Evolutionary conservation across 192 early-diverging fungal genomes (phyloP).

Genomic region (Coemansia sp.): DNA sequence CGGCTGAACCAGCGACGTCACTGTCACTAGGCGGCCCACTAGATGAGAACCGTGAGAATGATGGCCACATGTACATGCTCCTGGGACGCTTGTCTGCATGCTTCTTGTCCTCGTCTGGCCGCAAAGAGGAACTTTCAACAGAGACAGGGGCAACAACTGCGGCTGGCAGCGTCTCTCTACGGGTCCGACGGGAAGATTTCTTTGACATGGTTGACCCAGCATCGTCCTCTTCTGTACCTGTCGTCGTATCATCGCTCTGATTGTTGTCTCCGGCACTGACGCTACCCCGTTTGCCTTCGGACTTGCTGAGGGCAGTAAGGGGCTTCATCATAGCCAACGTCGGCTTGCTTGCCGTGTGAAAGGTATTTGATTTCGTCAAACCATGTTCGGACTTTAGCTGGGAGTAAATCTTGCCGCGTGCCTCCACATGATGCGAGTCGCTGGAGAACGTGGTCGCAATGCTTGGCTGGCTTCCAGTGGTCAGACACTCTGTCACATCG

Average conservation of each 20-base stretch:
- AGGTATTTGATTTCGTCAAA: neutral
- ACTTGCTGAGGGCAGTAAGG: slow-evolving; percentile 2
- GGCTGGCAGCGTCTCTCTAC: neutral
- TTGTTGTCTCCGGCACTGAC: no score
- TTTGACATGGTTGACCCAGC: neutral
- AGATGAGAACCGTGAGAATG: slow-evolving; percentile 18
- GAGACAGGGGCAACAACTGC: slow-evolving; percentile 6
- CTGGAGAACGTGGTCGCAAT: slow-evolving; percentile 27
- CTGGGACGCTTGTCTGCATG: neutral
- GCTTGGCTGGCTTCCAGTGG: slow-evolving; percentile 21
- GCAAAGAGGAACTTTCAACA: neutral
- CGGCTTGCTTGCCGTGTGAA: slow-evolving; percentile 6
- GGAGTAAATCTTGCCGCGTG: slow-evolving; percentile 29
- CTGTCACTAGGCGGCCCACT: slow-evolving; percentile 5
- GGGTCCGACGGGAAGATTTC: neutral
- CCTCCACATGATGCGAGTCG: slow-evolving; percentile 25
- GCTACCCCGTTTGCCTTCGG: no score
- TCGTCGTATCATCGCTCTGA: neutral
- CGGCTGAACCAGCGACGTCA: slow-evolving; percentile 2
- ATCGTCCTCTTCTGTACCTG: neutral
- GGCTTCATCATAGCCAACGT: slow-evolving; percentile 35
- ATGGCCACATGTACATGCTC: slow-evolving; percentile 18
- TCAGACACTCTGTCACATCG: slow-evolving; percentile 6
- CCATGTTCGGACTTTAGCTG: neutral
- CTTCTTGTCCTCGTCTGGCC: neutral